Conservation (phyloP, 2,329 filamentous ascomycete genomes). For the Ophiostoma piceae region DNA sequence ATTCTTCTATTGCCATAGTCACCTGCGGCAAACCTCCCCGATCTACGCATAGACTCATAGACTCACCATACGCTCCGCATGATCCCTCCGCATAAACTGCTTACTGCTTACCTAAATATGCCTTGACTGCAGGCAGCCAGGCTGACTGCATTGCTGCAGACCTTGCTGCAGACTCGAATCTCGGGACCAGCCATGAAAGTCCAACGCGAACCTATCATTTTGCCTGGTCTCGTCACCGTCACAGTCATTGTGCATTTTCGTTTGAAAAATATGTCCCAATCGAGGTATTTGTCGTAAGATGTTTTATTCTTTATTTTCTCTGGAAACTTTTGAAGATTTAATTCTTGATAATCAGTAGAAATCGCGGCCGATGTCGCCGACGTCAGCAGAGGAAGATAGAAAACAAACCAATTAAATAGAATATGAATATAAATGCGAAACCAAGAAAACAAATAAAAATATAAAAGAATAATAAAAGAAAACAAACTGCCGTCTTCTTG, state of each 20-base stretch:
- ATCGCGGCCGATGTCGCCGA: neutral
- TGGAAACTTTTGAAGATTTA: too few relatives aligned
- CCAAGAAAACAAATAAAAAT: too few relatives aligned
- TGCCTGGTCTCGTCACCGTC: neutral
- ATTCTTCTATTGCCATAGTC: neutral
- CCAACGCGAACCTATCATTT: neutral
- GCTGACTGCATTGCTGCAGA: neutral
- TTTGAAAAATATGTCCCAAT: neutral
- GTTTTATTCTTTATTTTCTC: too few relatives aligned
- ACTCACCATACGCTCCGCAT: too few relatives aligned
- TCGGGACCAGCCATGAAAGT: neutral
- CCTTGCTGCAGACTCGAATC: neutral
- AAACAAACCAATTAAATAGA: too few relatives aligned
- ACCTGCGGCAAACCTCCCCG: too few relatives aligned
- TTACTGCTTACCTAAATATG: neutral
- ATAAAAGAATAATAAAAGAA: too few relatives aligned
- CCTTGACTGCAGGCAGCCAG: slow-evolving; percentile 5
- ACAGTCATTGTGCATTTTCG: neutral
- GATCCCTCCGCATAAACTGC: neutral
- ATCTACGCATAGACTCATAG: too few relatives aligned
- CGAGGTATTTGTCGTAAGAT: too few relatives aligned
- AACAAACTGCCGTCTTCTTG: neutral
- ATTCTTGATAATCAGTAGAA: neutral
- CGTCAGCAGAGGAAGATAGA: too few relatives aligned
- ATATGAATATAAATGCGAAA: too few relatives aligned